A percentile compares a stretch with the other conserved stretches of the same genome.
Conservation (phyloP, 1,284 basidiomycete genomes). For the Lignosus rhinocerotis region DNA sequence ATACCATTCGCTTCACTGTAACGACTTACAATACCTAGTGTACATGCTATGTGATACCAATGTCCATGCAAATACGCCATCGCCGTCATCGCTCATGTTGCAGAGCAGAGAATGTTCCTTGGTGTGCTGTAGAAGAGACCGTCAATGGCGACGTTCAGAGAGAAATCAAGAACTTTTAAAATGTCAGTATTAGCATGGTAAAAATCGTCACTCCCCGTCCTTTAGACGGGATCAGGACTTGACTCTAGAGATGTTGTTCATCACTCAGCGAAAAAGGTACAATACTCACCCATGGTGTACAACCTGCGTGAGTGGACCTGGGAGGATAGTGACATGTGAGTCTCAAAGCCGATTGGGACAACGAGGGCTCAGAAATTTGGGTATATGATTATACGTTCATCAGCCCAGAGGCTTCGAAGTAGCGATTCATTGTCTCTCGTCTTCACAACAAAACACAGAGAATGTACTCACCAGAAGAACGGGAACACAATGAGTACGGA, state of each 20-base stretch:
- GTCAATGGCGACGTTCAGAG: not conserved
- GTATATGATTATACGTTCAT: conserved; percentile 74
- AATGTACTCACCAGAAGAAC: conserved; percentile 12
- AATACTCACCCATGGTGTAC: conserved; percentile 40
- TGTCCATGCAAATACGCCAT: not conserved
- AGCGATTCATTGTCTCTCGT: conserved; percentile 80
- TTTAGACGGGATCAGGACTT: conserved; percentile 80
- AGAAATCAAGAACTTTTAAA: not conserved
- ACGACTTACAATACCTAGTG: not conserved
- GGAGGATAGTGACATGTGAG: conserved; percentile 10
- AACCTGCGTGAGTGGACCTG: not conserved
- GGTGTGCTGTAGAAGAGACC: not conserved
- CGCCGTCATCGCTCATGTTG: no score
- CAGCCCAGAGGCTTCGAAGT: conserved; percentile 70
- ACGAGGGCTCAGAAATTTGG: conserved; percentile 79
- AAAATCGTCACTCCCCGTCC: conserved; percentile 67
- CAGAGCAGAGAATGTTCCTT: no score
- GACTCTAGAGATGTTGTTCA: conserved; percentile 74
- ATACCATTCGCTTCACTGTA: conserved; percentile 12
- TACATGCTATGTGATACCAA: not conserved
- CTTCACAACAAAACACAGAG: conserved; percentile 37
- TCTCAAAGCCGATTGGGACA: not conserved
- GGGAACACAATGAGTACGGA: not conserved
- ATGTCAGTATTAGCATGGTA: conserved; percentile 86
- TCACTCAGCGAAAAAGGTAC: conserved; percentile 42